These are phyloP conservation scores for Triticum aestivum DNA, from an alignment of 176 grass and related monocot species.

Conservation along the genomic window IWGSC_CS_RefSeq_v2.1 NC_057812.1:106278422-106278921, in stretches of 20 bases:
- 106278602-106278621: slow-evolving; percentile 1
- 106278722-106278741: slow-evolving; percentile 81
- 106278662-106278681: slow-evolving; percentile 35
- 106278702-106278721: slow-evolving; percentile 68
- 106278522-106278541: slow-evolving; percentile 35
- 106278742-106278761: slow-evolving; percentile 77
- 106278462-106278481: slow-evolving; percentile 59
- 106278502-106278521: slow-evolving; percentile 46
- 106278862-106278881: not conserved
- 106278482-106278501: slow-evolving; percentile 48
- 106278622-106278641: not conserved
- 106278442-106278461: slow-evolving; percentile 50
- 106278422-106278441: slow-evolving; percentile 33
- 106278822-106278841: not conserved
- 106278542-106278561: slow-evolving; percentile 53
- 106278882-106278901: not conserved
- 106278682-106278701: slow-evolving; percentile 54
- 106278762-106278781: slow-evolving; percentile 60
- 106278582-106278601: slow-evolving; percentile 58
- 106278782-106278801: slow-evolving; percentile 54
- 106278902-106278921: not conserved
- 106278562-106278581: slow-evolving; percentile 53
- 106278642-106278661: slow-evolving; percentile 42
- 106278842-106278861: not conserved
- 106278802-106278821: not conserved